Evolutionary conservation across 2,329 filamentous ascomycete genomes (phyloP).

Genomic region (Diplodia intermedia): DNA sequence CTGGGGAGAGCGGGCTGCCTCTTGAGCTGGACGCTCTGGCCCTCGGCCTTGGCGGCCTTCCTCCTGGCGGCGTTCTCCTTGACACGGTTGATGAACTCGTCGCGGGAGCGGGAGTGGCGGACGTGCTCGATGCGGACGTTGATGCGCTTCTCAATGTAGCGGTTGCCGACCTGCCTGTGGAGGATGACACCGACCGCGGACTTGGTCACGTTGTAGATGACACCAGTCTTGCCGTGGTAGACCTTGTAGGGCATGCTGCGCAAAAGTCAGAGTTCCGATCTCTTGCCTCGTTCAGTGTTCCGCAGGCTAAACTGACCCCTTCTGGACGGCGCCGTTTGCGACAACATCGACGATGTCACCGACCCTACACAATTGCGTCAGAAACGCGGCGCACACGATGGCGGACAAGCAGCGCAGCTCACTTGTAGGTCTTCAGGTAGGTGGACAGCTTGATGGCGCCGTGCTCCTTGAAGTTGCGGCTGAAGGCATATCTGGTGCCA

Average conservation of each 20-base stretch:
- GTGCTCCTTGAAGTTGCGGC: conserved; percentile 91
- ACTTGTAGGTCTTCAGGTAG: conserved; percentile 94
- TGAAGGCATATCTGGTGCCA: conserved; percentile 67
- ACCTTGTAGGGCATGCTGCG: conserved; percentile 96
- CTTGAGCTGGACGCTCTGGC: conserved; percentile 90
- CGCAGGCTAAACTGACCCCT: conserved; percentile 72
- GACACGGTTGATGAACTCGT: conserved; percentile 95
- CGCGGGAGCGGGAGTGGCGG: conserved; percentile 88
- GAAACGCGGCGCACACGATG: conserved; percentile 15
- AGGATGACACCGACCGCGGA: conserved; percentile 97
- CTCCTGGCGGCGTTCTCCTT: conserved; percentile 95
- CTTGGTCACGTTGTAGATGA: conserved; percentile 99
- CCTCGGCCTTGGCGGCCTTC: conserved; percentile 90
- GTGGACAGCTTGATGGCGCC: conserved; percentile 92
- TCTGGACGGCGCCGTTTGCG: conserved; percentile 97
- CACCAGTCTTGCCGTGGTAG: conserved; percentile 95
- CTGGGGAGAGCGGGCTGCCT: conserved; percentile 82
- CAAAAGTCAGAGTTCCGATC: conserved; percentile 42
- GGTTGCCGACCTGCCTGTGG: conserved; percentile 99
- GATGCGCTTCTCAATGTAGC: conserved; percentile 99
- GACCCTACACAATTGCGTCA: conserved; percentile 64
- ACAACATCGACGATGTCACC: conserved; percentile 99
- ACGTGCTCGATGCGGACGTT: conserved; percentile 99
- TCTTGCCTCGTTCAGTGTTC: conserved; percentile 11
- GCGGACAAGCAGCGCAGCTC: conserved; percentile 46